Evolutionary conservation across 805 yeast genomes (phyloP), one percentile per base, ranked within the genome.

Genomic region (Starmerella bombicola): DNA sequence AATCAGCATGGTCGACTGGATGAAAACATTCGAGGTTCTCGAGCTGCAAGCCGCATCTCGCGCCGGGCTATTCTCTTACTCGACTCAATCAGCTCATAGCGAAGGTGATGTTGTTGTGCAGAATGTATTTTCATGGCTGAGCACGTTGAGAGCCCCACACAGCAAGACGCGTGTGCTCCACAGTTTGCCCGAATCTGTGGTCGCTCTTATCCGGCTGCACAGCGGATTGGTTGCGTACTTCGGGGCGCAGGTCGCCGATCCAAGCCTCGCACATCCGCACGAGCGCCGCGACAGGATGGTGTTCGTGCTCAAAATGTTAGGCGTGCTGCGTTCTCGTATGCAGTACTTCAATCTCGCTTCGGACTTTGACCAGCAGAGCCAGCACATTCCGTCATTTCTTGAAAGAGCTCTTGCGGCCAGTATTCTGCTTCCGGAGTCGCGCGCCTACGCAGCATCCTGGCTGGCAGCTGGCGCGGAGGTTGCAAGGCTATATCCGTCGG

Each of bases 381-480:
- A 41, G 49, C 52, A 54, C 47, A 70, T 86, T 16, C 95, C 96
- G 3, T 80, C 94, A 1, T 78, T 85, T 56, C 67, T 88, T 40
- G 97, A 88, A 58, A 68, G 85, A 3, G 82, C 91, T 12, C 64
- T 86, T 26, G 66, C 72, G 0, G 73, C 80, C 49, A 83, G 85
- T 1, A 70, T 86, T 15, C 64, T 82, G 24, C 68, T 88, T 1
- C 95, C 95, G 0, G 91, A 81, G 54, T 74, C 88, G 24, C 68
- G 97, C 43, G 58, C 66, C 15, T 83, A 72, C 55, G 71, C 79
- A 7, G 66, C 66, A 34, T 64, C 76, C 7, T 88, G 96, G 97
- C 59, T 71, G 3, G 62, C 67, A 42, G 78, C 86, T 0, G 66
- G 77, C 15, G 52, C 58, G 6, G 60, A 54, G n/a, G 48, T 59